These are phyloP conservation scores for Acanthamoeba sp. DNA, from an alignment of 208 protist species.

Conservation along the genomic window DNA sequence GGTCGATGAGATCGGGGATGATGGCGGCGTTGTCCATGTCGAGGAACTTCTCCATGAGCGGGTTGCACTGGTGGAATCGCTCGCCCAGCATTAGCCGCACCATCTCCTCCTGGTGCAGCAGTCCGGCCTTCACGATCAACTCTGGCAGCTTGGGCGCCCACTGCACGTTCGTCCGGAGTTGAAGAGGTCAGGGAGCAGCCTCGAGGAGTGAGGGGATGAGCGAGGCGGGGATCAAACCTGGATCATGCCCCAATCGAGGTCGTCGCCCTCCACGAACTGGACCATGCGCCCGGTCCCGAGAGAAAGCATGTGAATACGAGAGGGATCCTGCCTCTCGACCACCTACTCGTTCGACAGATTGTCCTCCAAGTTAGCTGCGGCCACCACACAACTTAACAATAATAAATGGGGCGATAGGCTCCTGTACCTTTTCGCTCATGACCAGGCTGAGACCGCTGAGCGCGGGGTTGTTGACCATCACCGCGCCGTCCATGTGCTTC, in stretches of 20 bases:
- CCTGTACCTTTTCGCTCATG: conserved; percentile 50
- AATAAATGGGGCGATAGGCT: background rate
- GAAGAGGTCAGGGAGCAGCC: background rate
- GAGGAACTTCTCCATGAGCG: conserved; percentile 63
- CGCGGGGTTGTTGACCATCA: conserved; percentile 66
- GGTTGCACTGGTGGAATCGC: conserved; percentile 63
- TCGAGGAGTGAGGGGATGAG: too few relatives aligned
- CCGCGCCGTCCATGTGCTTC: conserved; percentile 55
- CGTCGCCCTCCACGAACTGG: conserved; percentile 54
- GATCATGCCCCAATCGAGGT: conserved; percentile 64
- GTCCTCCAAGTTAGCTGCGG: too few relatives aligned
- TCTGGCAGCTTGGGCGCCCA: conserved; percentile 64
- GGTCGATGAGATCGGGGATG: conserved; percentile 19
- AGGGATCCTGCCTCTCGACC: conserved; percentile 26
- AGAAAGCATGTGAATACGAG: background rate
- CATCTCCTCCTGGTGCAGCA: conserved; percentile 63
- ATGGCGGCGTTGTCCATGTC: conserved; percentile 61
- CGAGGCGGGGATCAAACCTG: background rate
- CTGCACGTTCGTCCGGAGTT: background rate
- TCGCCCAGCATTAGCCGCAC: conserved; percentile 51
- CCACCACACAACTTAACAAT: background rate
- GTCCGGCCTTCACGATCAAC: conserved; percentile 53
- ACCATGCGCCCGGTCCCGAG: conserved; percentile 47
- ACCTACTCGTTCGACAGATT: too few relatives aligned
- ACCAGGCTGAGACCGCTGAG: background rate